Base-by-base conservation (phyloP, 495 filamentous ascomycete genomes). In the Aspergillus panamensis region DNA sequence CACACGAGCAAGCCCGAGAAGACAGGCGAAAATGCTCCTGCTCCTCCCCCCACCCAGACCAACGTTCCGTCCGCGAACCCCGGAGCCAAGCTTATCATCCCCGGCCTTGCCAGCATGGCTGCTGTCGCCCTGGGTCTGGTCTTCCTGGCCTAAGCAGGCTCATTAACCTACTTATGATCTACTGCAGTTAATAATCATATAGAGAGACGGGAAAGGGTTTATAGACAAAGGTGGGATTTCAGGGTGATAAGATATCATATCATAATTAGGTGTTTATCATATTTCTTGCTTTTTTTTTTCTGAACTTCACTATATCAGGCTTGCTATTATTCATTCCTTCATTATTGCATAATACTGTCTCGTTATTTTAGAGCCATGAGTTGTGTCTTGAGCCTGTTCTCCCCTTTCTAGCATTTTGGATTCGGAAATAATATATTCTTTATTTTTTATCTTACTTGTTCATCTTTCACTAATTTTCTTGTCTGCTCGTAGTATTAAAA, bases 1-100 rank as follows among this genome's bases (percentile, higher is more conserved):
- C 17, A 2, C 21, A 50, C 29, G 1, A 51, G 47, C 40, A 35
- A 44, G 29, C 39, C 39, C 16, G 39, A 43, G 10, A 19, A 30
- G 10, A 48, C 12, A 16, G 37, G 48, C 6, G 32, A 10, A n/a
- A 37, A 16, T 16, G 47, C 17, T 31, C 57, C 66, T 5, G 25
- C 25, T 53, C 57, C 63, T 44, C 31, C 39, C 16, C 69, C 69
- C 53, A 65, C 62, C 60, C 31, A 65, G 17, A 64, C 62, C 29
- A 63, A 62, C 56, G 37, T 21, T 17, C 59, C 66, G 52, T 59
- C 69, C 57, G 42, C n/a, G 42, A 72, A 57, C 66, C 66, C 66
- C 6, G 71, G 71, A n/a, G 54, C 64, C 16, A 75, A 66, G 62
- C 44, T 73, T 42, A 45, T 64, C 20, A 49, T 69, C 35, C 67